A percentile compares a stretch with the other conserved stretches of the same genome.
These are phyloP conservation scores for Berberis vulgaris DNA, from an alignment of 164 flowering plant genomes.

Conservation along the genomic window DNA sequence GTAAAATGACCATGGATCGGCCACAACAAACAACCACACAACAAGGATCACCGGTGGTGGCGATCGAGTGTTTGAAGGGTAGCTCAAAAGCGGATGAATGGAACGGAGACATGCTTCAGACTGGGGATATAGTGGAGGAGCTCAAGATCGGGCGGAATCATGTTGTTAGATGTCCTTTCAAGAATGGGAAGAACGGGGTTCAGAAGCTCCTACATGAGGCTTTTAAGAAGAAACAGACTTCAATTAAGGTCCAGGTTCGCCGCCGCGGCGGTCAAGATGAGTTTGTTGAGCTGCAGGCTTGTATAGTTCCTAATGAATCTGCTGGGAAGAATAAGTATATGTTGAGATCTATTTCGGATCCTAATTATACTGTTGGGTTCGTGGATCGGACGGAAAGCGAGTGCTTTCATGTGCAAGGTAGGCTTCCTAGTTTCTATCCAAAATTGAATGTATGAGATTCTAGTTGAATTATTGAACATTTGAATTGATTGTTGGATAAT, in stretches of 20 bases:
- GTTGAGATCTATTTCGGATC: slow-evolving; percentile 70
- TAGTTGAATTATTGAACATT: no score
- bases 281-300: slow-evolving; percentile 67
- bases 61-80: slow-evolving; percentile 81
- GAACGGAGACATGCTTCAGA: slow-evolving; percentile 79
- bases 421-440: slow-evolving; percentile 22
- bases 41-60: slow-evolving; percentile 27
- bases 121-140: slow-evolving; percentile 90
- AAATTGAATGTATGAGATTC: slow-evolving; percentile 60
- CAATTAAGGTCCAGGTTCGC: slow-evolving; percentile 64
- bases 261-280: slow-evolving; percentile 51
- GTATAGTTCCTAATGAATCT: slow-evolving; percentile 72
- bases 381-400: slow-evolving; percentile 72
- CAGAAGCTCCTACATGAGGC: slow-evolving; percentile 65
- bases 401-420: slow-evolving; percentile 75
- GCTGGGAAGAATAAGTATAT: slow-evolving; percentile 57
- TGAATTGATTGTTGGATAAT: no score
- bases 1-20: background rate
- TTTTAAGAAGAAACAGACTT: slow-evolving; percentile 59
- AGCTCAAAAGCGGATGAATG: slow-evolving; percentile 87
- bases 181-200: slow-evolving; percentile 61
- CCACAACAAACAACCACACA: background rate
- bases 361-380: slow-evolving; percentile 84
- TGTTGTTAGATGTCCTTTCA: slow-evolving; percentile 43
- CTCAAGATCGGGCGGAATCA: slow-evolving; percentile 40